These are phyloP conservation scores for Sporothrix phasma DNA, from an alignment of 2,329 filamentous ascomycete genomes.

Conservation along the genomic window DNA sequence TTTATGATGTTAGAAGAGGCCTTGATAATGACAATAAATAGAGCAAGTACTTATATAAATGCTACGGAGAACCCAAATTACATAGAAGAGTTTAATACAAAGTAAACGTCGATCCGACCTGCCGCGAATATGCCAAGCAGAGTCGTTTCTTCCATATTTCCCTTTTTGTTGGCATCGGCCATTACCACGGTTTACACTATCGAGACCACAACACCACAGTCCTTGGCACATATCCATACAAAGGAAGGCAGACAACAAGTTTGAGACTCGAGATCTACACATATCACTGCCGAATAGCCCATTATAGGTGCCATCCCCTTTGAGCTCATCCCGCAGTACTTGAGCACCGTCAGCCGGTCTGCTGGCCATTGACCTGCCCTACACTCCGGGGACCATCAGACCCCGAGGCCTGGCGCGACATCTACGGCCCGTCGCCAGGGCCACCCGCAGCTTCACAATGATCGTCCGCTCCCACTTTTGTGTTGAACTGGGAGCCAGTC, in stretches of 20 bases:
- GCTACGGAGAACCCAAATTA: too few species aligned
- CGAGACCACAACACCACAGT: not conserved
- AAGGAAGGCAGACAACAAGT: not conserved
- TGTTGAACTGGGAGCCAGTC: too few species aligned
- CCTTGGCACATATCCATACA: not conserved
- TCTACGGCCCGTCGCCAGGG: constrained; percentile 29
- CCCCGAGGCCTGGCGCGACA: constrained; percentile 30
- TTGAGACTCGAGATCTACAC: too few species aligned
- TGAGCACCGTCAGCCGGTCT: not conserved
- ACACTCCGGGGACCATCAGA: constrained; percentile 16
- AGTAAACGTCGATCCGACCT: too few species aligned
- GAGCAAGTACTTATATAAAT: too few species aligned
- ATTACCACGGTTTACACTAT: not conserved
- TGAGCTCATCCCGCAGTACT: constrained; percentile 10
- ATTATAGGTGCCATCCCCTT: constrained; percentile 10
- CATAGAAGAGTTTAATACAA: too few species aligned
- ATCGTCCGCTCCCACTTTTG: too few species aligned
- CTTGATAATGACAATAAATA: too few species aligned
- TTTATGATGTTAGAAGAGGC: too few species aligned
- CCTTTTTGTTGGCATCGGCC: not conserved
- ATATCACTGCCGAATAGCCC: too few species aligned
- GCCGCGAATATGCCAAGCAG: too few species aligned
- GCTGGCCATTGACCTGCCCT: not conserved
- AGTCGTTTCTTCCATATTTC: not conserved
- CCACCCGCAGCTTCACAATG: constrained; percentile 17